phyloP scores from a whole-genome alignment of 257 asterid genomes.

The Solanum sparsipilum region DNA sequence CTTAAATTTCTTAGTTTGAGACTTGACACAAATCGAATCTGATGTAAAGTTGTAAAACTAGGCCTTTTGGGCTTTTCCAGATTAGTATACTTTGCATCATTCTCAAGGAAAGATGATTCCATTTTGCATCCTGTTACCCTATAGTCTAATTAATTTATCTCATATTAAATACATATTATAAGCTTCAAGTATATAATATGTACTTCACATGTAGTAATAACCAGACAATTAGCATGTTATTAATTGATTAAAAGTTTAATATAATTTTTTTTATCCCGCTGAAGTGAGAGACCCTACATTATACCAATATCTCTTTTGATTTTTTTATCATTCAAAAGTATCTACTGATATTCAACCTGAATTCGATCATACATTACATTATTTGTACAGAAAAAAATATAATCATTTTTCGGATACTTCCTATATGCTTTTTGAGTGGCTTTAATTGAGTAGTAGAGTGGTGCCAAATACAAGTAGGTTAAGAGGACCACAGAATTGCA shows the following conservation, averaged over 20 bases:
- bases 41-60: background rate
- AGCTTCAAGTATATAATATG: background rate
- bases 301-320: background rate
- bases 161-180: too few species aligned
- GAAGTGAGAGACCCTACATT: too few species aligned
- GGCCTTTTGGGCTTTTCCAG: background rate
- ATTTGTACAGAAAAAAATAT: background rate
- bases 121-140: background rate
- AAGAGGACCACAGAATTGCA: background rate
- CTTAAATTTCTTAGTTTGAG: background rate
- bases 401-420: background rate
- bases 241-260: background rate
- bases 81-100: background rate
- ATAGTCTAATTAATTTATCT: too few species aligned
- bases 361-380: background rate
- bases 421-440: background rate
- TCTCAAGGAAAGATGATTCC: background rate
- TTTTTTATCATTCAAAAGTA: background rate
- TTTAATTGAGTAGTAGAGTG: background rate
- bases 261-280: background rate
- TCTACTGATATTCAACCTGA: background rate
- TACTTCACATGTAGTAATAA: background rate
- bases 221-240: too few species aligned
- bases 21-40: background rate
- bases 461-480: background rate